Evolutionary conservation across 352 stramenopile species (phyloP).

Genomic region (Elongisporangium prolatum): DNA sequence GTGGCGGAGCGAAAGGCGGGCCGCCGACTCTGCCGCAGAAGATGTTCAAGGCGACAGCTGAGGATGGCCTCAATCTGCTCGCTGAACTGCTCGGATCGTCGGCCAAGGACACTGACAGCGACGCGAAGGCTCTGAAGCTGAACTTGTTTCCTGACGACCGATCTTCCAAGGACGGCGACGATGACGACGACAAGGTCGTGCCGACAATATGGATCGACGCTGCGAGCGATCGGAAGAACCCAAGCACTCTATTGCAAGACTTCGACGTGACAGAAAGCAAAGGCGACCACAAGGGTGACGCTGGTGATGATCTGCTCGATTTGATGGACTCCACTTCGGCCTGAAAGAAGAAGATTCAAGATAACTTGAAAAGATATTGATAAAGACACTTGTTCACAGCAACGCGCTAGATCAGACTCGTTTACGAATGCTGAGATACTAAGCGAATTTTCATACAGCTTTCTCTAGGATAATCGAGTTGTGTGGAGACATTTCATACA

Average conservation of each 20-base stretch:
- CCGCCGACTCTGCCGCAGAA: conserved; percentile 41
- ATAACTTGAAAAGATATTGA: not conserved
- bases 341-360: not conserved
- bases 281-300: conserved; percentile 32
- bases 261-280: conserved; percentile 38
- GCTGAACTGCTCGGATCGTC: conserved; percentile 72
- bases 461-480: conserved; percentile 55
- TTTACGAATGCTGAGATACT: conserved; percentile 7
- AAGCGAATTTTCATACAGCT: conserved; percentile 1
- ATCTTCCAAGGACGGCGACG: conserved; percentile 23
- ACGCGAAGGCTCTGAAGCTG: not conserved
- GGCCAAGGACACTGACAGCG: conserved; percentile 30
- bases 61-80: conserved; percentile 82
- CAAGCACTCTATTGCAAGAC: conserved; percentile 46
- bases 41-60: conserved; percentile 69
- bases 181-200: conserved; percentile 60
- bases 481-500: conserved; percentile 87
- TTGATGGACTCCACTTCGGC: conserved; percentile 76
- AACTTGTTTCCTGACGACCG: conserved; percentile 13
- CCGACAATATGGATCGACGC: conserved; percentile 81
- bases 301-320: conserved; percentile 75
- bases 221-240: conserved; percentile 60
- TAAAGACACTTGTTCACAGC: not conserved
- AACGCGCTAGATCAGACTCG: not conserved
- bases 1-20: conserved; percentile 24